Percentiles rank a stretch among this genome's conserved stretches.
phyloP scores from a whole-genome alignment of 179 eudicot species.

The Patellifolia procumbens region DNA sequence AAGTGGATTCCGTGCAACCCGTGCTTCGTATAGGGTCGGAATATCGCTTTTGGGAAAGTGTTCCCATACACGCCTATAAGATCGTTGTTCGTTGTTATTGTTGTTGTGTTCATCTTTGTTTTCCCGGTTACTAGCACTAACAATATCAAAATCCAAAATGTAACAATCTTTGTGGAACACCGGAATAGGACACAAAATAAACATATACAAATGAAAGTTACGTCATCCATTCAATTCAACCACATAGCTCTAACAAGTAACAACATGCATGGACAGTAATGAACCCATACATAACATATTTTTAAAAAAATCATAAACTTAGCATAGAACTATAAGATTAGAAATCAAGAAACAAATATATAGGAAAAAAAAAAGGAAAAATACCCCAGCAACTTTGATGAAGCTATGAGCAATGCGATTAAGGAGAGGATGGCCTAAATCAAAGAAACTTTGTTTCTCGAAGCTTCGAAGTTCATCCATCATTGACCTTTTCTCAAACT shows the following conservation, averaged over 20 bases:
- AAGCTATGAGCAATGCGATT: conserved; percentile 82
- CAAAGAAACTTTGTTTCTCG: conserved; percentile 57
- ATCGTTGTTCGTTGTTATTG: too few species aligned
- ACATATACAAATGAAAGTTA: not conserved
- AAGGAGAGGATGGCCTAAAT: conserved; percentile 89
- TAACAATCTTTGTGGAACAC: too few species aligned
- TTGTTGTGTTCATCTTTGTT: too few species aligned
- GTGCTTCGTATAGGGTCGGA: too few species aligned
- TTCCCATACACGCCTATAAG: too few species aligned
- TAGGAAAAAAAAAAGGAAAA: not conserved
- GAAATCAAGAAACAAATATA: not conserved
- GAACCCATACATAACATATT: not conserved
- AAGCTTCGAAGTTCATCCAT: conserved; percentile 62
- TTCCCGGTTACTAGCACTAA: too few species aligned
- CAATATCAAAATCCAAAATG: too few species aligned
- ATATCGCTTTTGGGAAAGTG: too few species aligned
- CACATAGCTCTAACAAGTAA: not conserved
- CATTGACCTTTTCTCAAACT: conserved; percentile 35
- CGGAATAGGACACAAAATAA: too few species aligned
- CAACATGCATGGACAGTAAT: not conserved
- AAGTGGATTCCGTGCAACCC: too few species aligned
- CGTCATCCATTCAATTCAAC: not conserved
- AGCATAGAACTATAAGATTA: not conserved
- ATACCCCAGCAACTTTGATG: conserved; percentile 82
- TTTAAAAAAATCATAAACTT: not conserved